Percentiles rank a stretch among this genome's conserved stretches.
Evolutionary conservation across 495 filamentous ascomycete species (phyloP).

Genomic region (Apodospora peruviana): DNA sequence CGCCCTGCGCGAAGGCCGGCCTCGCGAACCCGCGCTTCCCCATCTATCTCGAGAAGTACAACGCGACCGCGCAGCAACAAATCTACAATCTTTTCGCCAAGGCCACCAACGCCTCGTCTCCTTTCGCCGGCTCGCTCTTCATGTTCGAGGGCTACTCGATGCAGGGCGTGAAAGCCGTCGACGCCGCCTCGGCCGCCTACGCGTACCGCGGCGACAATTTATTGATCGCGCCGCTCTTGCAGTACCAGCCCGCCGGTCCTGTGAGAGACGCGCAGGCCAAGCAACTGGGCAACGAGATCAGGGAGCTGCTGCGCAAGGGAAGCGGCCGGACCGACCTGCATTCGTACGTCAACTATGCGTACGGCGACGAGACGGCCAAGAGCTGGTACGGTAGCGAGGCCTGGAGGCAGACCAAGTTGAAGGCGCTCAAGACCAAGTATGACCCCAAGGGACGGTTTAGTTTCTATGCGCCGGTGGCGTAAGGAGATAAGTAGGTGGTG

Average conservation of each 20-base stretch:
- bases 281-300: slow-evolving; percentile 35
- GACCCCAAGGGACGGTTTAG: slow-evolving; percentile 49
- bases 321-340: slow-evolving; percentile 31
- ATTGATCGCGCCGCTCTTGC: slow-evolving; percentile 38
- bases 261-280: slow-evolving; percentile 28
- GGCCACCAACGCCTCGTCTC: slow-evolving; percentile 11
- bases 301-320: slow-evolving; percentile 34
- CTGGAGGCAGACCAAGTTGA: slow-evolving; percentile 41
- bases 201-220: slow-evolving; percentile 39
- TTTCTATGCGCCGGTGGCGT: too few species aligned
- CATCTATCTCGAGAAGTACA: slow-evolving; percentile 40
- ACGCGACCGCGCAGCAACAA: slow-evolving; percentile 35
- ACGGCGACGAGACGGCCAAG: slow-evolving; percentile 43
- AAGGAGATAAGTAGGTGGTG: too few species aligned
- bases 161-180: slow-evolving; percentile 38
- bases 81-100: slow-evolving; percentile 37
- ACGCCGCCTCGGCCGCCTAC: slow-evolving; percentile 32
- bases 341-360: slow-evolving; percentile 58
- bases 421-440: slow-evolving; percentile 48
- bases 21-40: slow-evolving; percentile 46
- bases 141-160: slow-evolving; percentile 53
- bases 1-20: slow-evolving; percentile 42
- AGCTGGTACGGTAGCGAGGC: slow-evolving; percentile 47
- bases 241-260: slow-evolving; percentile 28
- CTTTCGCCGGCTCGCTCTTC: slow-evolving; percentile 37